Evolutionary conservation across 1,139 yeast species (phyloP).

Genomic region (Zygoascus hellenicus): DNA sequence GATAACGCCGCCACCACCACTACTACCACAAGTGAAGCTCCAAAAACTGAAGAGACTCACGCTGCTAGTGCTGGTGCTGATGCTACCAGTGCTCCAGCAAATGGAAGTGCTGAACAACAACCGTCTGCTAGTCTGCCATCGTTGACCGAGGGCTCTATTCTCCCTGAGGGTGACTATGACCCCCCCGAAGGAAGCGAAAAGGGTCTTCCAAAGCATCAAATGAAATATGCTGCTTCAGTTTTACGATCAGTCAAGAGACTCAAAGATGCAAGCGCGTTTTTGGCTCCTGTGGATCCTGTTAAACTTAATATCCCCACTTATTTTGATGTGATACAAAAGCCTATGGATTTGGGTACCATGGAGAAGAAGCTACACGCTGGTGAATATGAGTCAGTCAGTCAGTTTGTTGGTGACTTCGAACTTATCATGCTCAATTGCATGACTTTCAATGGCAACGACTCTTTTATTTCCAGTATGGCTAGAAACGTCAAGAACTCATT

Average conservation of each 20-base stretch:
- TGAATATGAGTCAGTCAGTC: slow-evolving; percentile 66
- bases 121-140: not conserved
- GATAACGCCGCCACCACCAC: slow-evolving; percentile 5
- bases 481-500: slow-evolving; percentile 83
- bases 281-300: slow-evolving; percentile 83
- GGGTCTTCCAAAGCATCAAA: slow-evolving; percentile 81
- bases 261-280: slow-evolving; percentile 88
- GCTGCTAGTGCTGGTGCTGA: slow-evolving; percentile 5
- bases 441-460: slow-evolving; percentile 76
- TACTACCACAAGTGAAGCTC: slow-evolving; percentile 4
- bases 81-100: slow-evolving; percentile 15
- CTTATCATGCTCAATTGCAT: slow-evolving; percentile 79
- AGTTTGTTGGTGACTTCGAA: slow-evolving; percentile 74
- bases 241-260: slow-evolving; percentile 71
- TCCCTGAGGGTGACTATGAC: slow-evolving; percentile 19
- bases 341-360: slow-evolving; percentile 92
- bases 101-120: slow-evolving; percentile 12
- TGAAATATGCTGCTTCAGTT: slow-evolving; percentile 46
- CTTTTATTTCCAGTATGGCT: slow-evolving; percentile 88
- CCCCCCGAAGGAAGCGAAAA: slow-evolving; percentile 35
- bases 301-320: slow-evolving; percentile 88
- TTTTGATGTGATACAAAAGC: slow-evolving; percentile 73
- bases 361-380: slow-evolving; percentile 67
- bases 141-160: slow-evolving; percentile 8
- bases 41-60: not conserved